Conservation (phyloP, 2,329 filamentous ascomycete species). For the Colletotrichum lini region DNA sequence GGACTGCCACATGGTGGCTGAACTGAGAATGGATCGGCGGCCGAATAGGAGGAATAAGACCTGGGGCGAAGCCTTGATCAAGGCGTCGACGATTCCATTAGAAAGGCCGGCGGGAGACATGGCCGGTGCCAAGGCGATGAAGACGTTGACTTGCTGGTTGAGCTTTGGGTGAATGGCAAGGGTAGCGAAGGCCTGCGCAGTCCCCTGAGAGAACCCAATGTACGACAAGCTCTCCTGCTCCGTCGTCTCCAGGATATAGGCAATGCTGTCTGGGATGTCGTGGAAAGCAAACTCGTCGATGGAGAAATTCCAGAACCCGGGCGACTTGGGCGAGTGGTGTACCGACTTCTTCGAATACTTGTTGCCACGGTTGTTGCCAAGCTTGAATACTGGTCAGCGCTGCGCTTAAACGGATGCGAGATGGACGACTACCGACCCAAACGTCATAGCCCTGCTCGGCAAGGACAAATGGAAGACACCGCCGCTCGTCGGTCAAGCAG, state of each 20-base stretch:
- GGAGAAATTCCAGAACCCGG: slow-evolving; percentile 95
- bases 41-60: slow-evolving; percentile 95
- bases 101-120: slow-evolving; percentile 95
- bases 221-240: slow-evolving; percentile 89
- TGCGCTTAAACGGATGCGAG: neutral
- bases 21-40: slow-evolving; percentile 89
- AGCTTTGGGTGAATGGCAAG: slow-evolving; percentile 92
- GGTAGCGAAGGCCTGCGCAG: slow-evolving; percentile 95
- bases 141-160: slow-evolving; percentile 94
- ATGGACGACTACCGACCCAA: slow-evolving; percentile 74
- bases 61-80: slow-evolving; percentile 93
- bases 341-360: slow-evolving; percentile 99
- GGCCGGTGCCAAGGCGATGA: slow-evolving; percentile 94
- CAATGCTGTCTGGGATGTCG: slow-evolving; percentile 95
- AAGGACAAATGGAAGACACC: slow-evolving; percentile 89
- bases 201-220: slow-evolving; percentile 97
- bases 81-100: slow-evolving; percentile 90
- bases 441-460: slow-evolving; percentile 96
- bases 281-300: slow-evolving; percentile 99
- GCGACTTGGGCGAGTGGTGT: slow-evolving; percentile 79
- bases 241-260: slow-evolving; percentile 90
- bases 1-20: slow-evolving; percentile 97
- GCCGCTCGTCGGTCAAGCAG: slow-evolving; percentile 86
- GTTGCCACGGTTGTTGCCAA: slow-evolving; percentile 98
- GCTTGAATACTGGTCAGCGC: slow-evolving; percentile 60